Base-by-base conservation (phyloP, 2,329 filamentous ascomycete species). In the Amesomyces nigricolor region DNA sequence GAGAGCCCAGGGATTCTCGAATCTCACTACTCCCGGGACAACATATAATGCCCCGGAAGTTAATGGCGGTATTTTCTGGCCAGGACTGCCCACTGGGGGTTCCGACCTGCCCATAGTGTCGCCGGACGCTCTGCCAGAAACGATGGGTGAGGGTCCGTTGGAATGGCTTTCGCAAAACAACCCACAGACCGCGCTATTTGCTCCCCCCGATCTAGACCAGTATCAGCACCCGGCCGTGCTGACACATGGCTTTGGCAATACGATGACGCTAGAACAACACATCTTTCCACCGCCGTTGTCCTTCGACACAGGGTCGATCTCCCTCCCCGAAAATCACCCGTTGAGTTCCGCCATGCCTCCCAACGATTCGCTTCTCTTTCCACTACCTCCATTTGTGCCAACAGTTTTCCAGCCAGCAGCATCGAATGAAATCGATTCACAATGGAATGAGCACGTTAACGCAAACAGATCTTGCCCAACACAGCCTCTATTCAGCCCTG, bases 141-240 rank as follows among this genome's bases (percentile, higher is more conserved):
- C 58, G 3, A 47, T 58, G 11, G 58, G 61, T 8, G 58, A 56
- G 30, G 54, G 16, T 11, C 50, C 57, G 3, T 58, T 61, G 5
- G 58, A 61, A 40, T 39, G 52, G 7, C 37, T 56, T 1, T 60
- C 63, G 13, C 58, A 62, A 38, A 63, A 64, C 45, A 63, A 60
- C 1, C 64, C 62, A 8, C 56, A 57, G 19, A 65, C 60, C 5
- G 63, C 62, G 1, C 53, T 64, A 5, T 65, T 63, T 30, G 58
- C 43, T 19, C 46, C 54, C 22, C 42, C 54, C 3, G 45, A 42
- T 5, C 17, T 64, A 7, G 47, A 37, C 7, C 26, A 49, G 1
- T 61, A 60, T 22, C 57, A 58, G 11, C 37, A 61, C 9, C 16
- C 55, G 11, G 46, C 48, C 4, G 7, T 54, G 0, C 53, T 58